phyloP scores from a whole-genome alignment of 2,329 filamentous ascomycete species.

The Zelopaecilomyces penicillatus region DNA sequence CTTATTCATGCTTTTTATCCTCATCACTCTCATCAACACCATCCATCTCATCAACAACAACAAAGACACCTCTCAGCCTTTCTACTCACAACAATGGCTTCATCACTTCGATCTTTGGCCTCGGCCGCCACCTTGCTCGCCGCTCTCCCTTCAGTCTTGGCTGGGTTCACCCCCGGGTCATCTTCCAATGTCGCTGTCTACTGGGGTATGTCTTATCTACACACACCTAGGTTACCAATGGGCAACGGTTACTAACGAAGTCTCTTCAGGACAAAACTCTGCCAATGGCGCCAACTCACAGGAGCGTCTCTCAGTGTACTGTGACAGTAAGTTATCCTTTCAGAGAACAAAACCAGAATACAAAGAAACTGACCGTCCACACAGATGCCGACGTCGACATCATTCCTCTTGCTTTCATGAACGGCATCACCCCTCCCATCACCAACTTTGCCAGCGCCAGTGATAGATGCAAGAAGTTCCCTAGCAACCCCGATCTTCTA shows the following conservation, averaged over 20 bases:
- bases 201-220: conserved; percentile 42
- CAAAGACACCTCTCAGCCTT: background rate
- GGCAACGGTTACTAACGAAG: background rate
- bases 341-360: background rate
- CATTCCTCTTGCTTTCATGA: conserved; percentile 57
- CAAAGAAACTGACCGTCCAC: background rate
- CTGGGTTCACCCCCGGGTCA: conserved; percentile 37
- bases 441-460: conserved; percentile 59
- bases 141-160: conserved; percentile 22
- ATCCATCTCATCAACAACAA: background rate
- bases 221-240: too few relatives aligned
- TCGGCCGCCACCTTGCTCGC: conserved; percentile 15
- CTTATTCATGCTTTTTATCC: background rate
- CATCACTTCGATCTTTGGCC: conserved; percentile 7
- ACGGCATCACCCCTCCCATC: conserved; percentile 43
- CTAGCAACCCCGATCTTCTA: conserved; percentile 45
- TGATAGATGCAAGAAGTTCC: conserved; percentile 51
- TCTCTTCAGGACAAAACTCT: conserved; percentile 49
- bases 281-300: conserved; percentile 41
- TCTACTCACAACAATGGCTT: conserved; percentile 4
- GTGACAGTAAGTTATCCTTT: conserved; percentile 37
- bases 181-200: conserved; percentile 54
- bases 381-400: conserved; percentile 42
- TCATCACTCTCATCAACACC: background rate
- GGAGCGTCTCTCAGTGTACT: conserved; percentile 49